phyloP scores from a whole-genome alignment of 2,329 filamentous ascomycete species.

The Karstenula rhodostoma region DNA sequence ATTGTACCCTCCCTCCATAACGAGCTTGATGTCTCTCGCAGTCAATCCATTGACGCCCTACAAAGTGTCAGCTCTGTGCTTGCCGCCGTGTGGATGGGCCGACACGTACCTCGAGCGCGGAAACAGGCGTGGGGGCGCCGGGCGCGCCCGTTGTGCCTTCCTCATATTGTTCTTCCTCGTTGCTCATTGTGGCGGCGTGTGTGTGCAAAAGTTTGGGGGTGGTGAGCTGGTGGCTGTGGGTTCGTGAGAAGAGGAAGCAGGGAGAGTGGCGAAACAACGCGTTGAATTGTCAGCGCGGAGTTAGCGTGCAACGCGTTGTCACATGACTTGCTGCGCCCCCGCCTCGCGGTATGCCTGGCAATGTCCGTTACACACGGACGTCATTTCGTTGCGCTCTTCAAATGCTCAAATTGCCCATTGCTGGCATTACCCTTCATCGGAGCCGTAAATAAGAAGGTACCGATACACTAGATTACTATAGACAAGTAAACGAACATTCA shows the following conservation, averaged over 20 bases:
- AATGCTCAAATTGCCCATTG: no score
- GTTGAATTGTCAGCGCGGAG: slow-evolving; percentile 15
- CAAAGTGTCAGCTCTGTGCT: slow-evolving; percentile 20
- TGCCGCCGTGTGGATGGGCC: neutral
- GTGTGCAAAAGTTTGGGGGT: neutral
- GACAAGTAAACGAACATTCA: no score
- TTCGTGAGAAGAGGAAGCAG: slow-evolving; percentile 11
- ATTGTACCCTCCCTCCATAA: slow-evolving; percentile 91
- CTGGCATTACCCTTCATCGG: no score
- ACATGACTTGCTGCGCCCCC: slow-evolving; percentile 22
- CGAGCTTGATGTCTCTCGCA: slow-evolving; percentile 92
- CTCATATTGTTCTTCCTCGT: slow-evolving; percentile 71
- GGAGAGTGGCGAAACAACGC: slow-evolving; percentile 22
- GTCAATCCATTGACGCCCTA: slow-evolving; percentile 89
- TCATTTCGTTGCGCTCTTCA: no score
- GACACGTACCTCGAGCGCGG: slow-evolving; percentile 78
- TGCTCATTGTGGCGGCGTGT: slow-evolving; percentile 51
- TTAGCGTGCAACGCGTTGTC: slow-evolving; percentile 36
- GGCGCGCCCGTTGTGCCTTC: slow-evolving; percentile 80
- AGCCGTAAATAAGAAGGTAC: no score
- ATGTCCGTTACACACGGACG: no score
- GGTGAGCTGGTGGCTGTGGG: neutral
- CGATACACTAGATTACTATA: no score
- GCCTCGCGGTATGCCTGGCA: no score
- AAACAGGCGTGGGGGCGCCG: slow-evolving; percentile 90